A percentile compares a stretch with the other conserved stretches of the same genome.
Evolutionary conservation across 352 stramenopile genomes (phyloP).

Genomic region (Globisporangium cylindrosporum): DNA sequence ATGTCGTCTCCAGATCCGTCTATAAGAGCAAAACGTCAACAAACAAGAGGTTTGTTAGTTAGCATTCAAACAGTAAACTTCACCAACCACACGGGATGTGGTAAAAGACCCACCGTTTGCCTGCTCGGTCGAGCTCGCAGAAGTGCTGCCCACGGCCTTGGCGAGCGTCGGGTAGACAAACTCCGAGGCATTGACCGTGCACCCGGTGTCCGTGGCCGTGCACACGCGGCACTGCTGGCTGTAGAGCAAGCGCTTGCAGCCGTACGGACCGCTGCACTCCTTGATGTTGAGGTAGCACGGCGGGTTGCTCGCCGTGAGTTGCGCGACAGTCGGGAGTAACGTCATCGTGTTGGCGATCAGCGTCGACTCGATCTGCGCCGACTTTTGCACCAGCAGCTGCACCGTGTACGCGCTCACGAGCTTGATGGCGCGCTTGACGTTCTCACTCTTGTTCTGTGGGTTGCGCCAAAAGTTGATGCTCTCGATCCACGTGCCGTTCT

Average conservation of each 20-base stretch:
- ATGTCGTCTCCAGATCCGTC: neutral
- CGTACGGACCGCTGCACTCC: slow-evolving; percentile 38
- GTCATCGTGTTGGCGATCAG: slow-evolving; percentile 35
- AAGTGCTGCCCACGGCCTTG: neutral
- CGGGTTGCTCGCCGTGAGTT: slow-evolving; percentile 47
- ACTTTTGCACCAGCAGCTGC: slow-evolving; percentile 24
- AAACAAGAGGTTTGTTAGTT: no score
- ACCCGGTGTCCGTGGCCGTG: slow-evolving; percentile 4
- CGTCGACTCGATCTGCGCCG: slow-evolving; percentile 26
- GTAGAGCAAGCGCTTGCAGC: slow-evolving; percentile 60
- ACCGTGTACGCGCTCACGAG: slow-evolving; percentile 47
- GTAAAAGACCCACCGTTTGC: no score
- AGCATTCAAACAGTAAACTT: no score
- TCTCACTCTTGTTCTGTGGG: slow-evolving; percentile 44
- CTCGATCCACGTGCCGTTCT: slow-evolving; percentile 30
- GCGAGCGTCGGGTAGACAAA: slow-evolving; percentile 12
- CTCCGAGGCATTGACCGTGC: neutral
- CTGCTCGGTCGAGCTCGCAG: neutral
- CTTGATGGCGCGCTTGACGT: slow-evolving; percentile 35
- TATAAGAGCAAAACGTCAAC: no score
- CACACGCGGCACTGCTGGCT: slow-evolving; percentile 61
- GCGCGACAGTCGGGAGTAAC: slow-evolving; percentile 36
- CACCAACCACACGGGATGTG: no score
- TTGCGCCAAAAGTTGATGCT: slow-evolving; percentile 64
- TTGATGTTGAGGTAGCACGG: slow-evolving; percentile 65